Base-by-base conservation (phyloP, 2,329 filamentous ascomycete species). In the Pestalotiopsis fici region DNA sequence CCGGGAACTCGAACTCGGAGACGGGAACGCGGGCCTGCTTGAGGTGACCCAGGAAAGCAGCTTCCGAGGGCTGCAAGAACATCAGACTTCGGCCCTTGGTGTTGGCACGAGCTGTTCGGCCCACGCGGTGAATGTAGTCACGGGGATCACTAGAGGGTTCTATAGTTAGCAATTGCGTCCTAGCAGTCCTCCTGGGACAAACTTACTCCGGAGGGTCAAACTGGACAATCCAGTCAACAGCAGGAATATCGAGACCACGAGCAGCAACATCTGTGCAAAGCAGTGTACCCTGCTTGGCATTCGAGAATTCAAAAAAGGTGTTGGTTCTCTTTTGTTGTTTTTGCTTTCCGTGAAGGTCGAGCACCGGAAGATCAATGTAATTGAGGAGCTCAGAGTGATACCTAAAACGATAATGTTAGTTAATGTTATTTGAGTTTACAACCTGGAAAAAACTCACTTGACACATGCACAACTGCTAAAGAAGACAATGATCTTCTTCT, bases 241-340 rank as follows among this genome's bases (percentile, higher is more conserved):
- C 91, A 0, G 95, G 95, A 71, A 98, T 98, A 86, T 98, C 96
- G 61, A 99, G 87, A 43, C 96, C 96, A 84, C 96, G 87, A 3
- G 96, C 96, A 59, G 96, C 96, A 70, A 99, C 96, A 76, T 99
- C 96, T 0, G 96, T 99, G 82, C 95, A 98, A 73, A 99, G 96
- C 65, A 99, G 82, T 0, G 93, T 97, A 27, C 95, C 96, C 71
- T 92, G 89, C 71, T 90, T 90, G 4, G 77, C 91, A 75, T 95
- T 94, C 76, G 89, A 91, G 79, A 99, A 99, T 79, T 98, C 95
- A 80, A 98, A 99, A 80, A 99, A 60, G 2, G 59, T 64, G 78
- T 97, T 97, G 27, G 96, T 99, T n/a, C 96, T 93, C 81, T 97
- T 97, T 81, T 98, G 94, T 81, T 99, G 96, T 82, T 99, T 99